phyloP scores from a whole-genome alignment of 169 alveolate genomes.

The Eimeria sp. region DNA sequence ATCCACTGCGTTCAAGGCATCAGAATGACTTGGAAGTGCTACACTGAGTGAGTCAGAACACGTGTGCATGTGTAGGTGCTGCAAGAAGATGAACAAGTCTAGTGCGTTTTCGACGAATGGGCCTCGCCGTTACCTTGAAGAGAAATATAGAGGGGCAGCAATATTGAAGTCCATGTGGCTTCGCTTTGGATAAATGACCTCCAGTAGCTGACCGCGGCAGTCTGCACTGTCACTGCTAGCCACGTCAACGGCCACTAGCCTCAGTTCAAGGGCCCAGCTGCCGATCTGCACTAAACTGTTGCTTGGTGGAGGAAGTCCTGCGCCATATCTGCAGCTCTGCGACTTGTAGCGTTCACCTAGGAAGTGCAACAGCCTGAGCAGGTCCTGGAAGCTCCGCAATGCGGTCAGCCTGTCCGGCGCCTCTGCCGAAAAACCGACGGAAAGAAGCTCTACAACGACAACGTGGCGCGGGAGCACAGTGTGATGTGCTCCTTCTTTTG shows the following conservation, averaged over 20 bases:
- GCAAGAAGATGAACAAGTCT: not conserved
- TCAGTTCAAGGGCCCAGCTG: conserved; percentile 62
- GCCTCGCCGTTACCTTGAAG: conserved; percentile 60
- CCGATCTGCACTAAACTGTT: not conserved
- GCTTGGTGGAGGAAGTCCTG: not conserved
- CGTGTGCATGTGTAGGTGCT: not conserved
- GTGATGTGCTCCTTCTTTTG: not conserved
- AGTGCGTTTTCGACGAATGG: not conserved
- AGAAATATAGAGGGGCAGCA: conserved; percentile 79
- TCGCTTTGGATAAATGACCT: conserved; percentile 49
- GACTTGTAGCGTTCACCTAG: conserved; percentile 31
- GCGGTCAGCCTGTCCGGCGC: conserved; percentile 84
- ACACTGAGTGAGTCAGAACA: not conserved
- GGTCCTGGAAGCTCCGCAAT: conserved; percentile 77
- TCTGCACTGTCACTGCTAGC: conserved; percentile 19
- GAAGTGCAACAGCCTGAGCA: conserved; percentile 42
- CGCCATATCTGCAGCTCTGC: not conserved
- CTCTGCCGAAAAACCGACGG: conserved; percentile 70
- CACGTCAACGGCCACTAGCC: conserved; percentile 81
- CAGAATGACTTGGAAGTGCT: not conserved
- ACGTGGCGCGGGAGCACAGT: not conserved
- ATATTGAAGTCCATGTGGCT: conserved; percentile 83
- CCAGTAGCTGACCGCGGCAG: conserved; percentile 28
- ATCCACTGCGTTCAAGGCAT: not conserved
- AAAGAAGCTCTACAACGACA: conserved; percentile 79